Evolutionary conservation across 306 rosid species (phyloP).

Genomic region (Fragaria ananassa): DNA sequence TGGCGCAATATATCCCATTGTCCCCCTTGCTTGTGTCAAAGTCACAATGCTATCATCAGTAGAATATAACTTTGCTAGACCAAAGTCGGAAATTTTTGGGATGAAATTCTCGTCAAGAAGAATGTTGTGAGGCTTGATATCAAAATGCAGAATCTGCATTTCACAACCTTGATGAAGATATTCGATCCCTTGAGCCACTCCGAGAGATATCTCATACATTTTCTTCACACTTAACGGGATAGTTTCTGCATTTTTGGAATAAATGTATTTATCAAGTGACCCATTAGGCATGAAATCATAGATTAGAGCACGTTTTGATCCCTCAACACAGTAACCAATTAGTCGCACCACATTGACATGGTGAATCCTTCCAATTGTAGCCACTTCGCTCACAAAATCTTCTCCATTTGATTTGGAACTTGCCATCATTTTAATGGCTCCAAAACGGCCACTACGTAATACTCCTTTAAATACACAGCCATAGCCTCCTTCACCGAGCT

Average conservation of each 20-base stretch:
- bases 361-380: constrained; percentile 4
- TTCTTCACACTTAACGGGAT: not conserved
- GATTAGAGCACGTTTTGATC: not conserved
- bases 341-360: not conserved
- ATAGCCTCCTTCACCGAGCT: not conserved
- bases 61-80: constrained; percentile 9
- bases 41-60: constrained; percentile 7
- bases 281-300: constrained; percentile 5
- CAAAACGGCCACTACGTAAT: not conserved
- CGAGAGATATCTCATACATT: not conserved
- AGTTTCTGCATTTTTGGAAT: not conserved
- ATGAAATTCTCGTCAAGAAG: constrained; percentile 10
- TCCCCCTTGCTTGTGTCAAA: constrained; percentile 4
- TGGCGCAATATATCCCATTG: not conserved
- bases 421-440: not conserved
- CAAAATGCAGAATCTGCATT: constrained; percentile 18
- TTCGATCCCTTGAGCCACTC: constrained; percentile 11
- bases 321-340: not conserved
- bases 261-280: constrained; percentile 1
- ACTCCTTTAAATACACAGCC: not conserved
- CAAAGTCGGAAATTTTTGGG: constrained; percentile 8
- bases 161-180: constrained; percentile 15
- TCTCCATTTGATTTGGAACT: not conserved
- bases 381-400: not conserved
- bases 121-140: constrained; percentile 13